Conservation (phyloP, 2,329 filamentous ascomycete species). For the Xylaria sp. region DNA sequence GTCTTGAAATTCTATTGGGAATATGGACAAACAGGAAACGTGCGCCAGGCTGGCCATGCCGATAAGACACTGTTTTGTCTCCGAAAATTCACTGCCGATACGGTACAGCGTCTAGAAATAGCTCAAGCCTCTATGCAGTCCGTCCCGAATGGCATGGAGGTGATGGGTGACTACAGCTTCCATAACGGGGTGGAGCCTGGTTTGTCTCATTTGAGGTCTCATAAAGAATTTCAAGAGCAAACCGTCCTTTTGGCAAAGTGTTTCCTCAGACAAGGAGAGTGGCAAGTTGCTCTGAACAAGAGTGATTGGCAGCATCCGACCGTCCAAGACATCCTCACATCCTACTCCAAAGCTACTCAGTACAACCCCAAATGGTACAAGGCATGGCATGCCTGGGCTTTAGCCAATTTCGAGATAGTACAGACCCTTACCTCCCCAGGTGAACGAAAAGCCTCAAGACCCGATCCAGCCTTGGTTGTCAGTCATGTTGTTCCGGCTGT, state of each 20-base stretch:
- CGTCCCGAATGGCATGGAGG: constrained; percentile 52
- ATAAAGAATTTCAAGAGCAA: constrained; percentile 63
- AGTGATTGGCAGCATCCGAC: constrained; percentile 88
- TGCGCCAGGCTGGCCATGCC: constrained; percentile 51
- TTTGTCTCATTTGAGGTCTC: constrained; percentile 55
- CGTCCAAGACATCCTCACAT: constrained; percentile 86
- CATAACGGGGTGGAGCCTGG: constrained; percentile 53
- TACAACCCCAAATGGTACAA: constrained; percentile 98
- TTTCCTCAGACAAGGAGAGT: constrained; percentile 94
- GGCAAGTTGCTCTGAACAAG: constrained; percentile 84
- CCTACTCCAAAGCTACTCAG: constrained; percentile 88
- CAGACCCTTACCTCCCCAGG: constrained; percentile 74
- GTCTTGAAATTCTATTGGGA: constrained; percentile 98
- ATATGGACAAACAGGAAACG: constrained; percentile 66
- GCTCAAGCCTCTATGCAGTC: constrained; percentile 55
- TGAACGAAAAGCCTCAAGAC: constrained; percentile 55
- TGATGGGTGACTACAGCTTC: constrained; percentile 56
- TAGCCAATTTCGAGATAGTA: constrained; percentile 98
- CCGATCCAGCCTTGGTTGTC: constrained; percentile 72
- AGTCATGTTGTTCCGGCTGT: constrained; percentile 95
- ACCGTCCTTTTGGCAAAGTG: constrained; percentile 86
- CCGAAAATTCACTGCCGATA: constrained; percentile 65
- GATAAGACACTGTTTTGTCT: constrained; percentile 65
- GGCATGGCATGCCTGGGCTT: constrained; percentile 97
- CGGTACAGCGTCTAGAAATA: constrained; percentile 59